phyloP scores from a whole-genome alignment of 139 green algal genomes.

The Pedinophyceae sp. region DNA sequence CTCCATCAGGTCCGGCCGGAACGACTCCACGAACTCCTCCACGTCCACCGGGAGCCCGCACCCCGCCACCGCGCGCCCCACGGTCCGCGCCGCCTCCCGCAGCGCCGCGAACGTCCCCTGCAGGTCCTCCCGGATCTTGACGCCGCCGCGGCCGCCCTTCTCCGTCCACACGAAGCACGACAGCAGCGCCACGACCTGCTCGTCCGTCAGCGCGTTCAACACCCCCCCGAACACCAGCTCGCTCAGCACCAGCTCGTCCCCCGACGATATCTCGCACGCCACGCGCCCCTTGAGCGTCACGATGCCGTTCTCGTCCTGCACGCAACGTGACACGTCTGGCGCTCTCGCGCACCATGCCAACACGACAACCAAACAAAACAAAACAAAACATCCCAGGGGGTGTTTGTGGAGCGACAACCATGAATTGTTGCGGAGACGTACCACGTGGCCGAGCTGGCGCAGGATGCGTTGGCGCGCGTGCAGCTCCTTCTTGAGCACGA shows the following conservation, averaged over 20 bases:
- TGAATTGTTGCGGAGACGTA: no score
- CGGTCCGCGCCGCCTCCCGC: conserved; percentile 31
- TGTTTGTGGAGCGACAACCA: no score
- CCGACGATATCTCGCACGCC: not conserved
- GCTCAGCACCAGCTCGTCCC: conserved; percentile 23
- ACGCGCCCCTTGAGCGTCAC: conserved; percentile 37
- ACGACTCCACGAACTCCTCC: conserved; percentile 51
- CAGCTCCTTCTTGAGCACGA: conserved; percentile 57
- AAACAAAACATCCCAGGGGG: no score
- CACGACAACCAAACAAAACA: no score
- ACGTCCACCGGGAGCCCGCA: conserved; percentile 30
- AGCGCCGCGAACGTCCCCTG: conserved; percentile 21
- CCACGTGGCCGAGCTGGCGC: conserved; percentile 37
- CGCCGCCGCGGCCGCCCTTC: not conserved
- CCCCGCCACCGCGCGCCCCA: conserved; percentile 30
- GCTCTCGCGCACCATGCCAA: no score
- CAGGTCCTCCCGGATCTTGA: conserved; percentile 37
- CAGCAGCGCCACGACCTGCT: conserved; percentile 39
- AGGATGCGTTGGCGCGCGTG: conserved; percentile 37
- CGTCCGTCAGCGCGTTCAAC: conserved; percentile 34
- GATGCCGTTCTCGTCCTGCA: conserved; percentile 27
- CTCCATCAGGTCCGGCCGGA: conserved; percentile 57
- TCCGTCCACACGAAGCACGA: conserved; percentile 53
- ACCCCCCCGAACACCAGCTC: conserved; percentile 59
- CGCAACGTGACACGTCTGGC: no score